Conservation (phyloP, 495 filamentous ascomycete genomes). For the Sordaria brevicollis region DNA sequence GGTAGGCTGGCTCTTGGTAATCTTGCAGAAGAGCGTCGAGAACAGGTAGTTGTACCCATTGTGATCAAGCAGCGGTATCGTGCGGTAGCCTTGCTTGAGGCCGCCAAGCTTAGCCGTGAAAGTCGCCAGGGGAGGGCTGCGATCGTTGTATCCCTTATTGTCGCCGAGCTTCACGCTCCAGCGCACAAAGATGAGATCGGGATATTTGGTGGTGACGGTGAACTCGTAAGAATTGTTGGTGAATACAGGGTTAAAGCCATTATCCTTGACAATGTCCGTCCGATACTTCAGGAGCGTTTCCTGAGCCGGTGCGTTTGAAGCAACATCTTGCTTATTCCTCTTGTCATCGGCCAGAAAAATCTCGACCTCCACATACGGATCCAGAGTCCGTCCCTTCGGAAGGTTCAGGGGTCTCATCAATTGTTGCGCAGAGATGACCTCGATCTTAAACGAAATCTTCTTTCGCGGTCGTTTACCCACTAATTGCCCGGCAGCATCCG, state of each 20-base stretch:
- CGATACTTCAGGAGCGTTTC: constrained; percentile 57
- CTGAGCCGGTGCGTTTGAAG: constrained; percentile 34
- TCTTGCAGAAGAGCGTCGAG: constrained; percentile 85
- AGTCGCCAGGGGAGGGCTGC: constrained; percentile 59
- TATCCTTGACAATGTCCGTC: constrained; percentile 68
- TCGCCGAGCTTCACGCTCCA: constrained; percentile 81
- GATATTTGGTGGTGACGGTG: constrained; percentile 77
- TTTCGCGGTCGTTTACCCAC: constrained; percentile 57
- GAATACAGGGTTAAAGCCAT: constrained; percentile 87
- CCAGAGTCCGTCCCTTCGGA: constrained; percentile 60
- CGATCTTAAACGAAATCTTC: constrained; percentile 69
- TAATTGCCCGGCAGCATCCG: constrained; percentile 31
- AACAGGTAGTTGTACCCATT: constrained; percentile 87
- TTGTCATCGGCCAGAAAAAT: constrained; percentile 92
- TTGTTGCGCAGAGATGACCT: constrained; percentile 89
- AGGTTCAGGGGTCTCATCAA: constrained; percentile 71
- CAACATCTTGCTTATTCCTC: constrained; percentile 36
- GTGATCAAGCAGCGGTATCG: constrained; percentile 81
- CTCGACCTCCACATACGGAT: constrained; percentile 91
- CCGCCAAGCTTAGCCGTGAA: constrained; percentile 88
- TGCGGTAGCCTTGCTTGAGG: constrained; percentile 90
- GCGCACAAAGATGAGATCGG: constrained; percentile 84
- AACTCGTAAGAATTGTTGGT: constrained; percentile 54
- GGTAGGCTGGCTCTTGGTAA: constrained; percentile 53
- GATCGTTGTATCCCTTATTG: constrained; percentile 57